Evolutionary conservation across 2,329 filamentous ascomycete species (phyloP).

Genomic region (Madurella mycetomatis): DNA sequence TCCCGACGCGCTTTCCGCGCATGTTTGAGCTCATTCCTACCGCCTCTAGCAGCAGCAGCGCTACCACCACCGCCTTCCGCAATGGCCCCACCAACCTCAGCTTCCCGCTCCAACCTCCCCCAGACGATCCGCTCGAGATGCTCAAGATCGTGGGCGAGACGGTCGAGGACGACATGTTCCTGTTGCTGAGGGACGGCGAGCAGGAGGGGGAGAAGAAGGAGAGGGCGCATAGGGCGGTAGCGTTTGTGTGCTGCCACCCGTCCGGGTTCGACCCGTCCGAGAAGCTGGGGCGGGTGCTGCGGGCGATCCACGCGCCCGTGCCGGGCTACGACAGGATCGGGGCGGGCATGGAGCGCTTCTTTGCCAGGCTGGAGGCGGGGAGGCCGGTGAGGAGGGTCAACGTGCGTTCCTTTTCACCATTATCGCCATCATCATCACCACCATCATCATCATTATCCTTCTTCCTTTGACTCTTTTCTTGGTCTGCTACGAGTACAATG

Average conservation of each 20-base stretch:
- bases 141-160: conserved; percentile 44
- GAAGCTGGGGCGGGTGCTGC: conserved; percentile 46
- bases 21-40: conserved; percentile 40
- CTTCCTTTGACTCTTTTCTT: no score
- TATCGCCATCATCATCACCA: no score
- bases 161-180: conserved; percentile 50
- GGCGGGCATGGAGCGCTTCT: conserved; percentile 52
- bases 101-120: conserved; percentile 29
- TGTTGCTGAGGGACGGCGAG: conserved; percentile 42
- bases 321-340: conserved; percentile 53
- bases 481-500: background rate
- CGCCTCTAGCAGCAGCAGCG: background rate
- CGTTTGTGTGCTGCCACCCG: conserved; percentile 50
- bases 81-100: conserved; percentile 38
- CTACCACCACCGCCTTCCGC: conserved; percentile 22
- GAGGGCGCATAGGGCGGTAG: conserved; percentile 40
- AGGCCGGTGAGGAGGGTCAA: conserved; percentile 49
- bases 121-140: conserved; percentile 30
- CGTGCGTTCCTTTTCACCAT: conserved; percentile 28
- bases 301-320: conserved; percentile 49
- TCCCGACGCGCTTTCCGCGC: conserved; percentile 45
- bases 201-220: background rate
- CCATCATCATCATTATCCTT: no score
- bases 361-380: conserved; percentile 43
- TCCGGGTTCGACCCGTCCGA: conserved; percentile 47